Evolutionary conservation across 163 green algal genomes (phyloP), one percentile per base, ranked within the genome.

Genomic region (Chloromonas sp.): DNA sequence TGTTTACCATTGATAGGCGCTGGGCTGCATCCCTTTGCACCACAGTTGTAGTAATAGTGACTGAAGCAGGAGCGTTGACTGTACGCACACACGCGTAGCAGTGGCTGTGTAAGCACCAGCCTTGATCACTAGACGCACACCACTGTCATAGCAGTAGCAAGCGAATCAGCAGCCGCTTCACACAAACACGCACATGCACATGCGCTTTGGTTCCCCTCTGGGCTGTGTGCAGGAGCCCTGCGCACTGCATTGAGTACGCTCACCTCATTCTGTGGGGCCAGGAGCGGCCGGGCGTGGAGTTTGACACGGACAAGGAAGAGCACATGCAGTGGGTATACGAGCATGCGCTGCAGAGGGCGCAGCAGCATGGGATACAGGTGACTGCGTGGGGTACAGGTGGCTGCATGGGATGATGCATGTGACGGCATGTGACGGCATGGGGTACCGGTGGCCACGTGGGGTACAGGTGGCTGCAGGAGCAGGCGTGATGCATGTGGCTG

Each of bases 161-260:
- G 36, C 36, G 36, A 36, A 36, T 36, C 36, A 36, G 36, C 36
- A 36, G 36, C 36, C 36, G 36, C 36, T 36, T 36, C 36, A 36
- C 36, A 36, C 36, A 36, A 36, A 36, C 36, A 36, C 36, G 36
- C 36, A 36, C 36, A 36, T 36, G 36, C 36, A 36, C 36, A 36
- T 36, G 36, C 36, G 36, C 36, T 36, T 36, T 36, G 36, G 36
- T 36, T 36, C 36, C 36, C 36, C 60, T 60, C 71, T 79, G 71
- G 13, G 2, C 14, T 79, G 71, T 79, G 5, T 77, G 81, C 90
- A 95, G 96, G 66, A 97, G 92, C 0, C 89, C 97, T 1, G 95
- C 96, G 36, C 97, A 99, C 91, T 99, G 97, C 91, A 99, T 99
- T 78, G 97, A 99, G 92, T 99, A 98, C 81, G 96, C 93, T 13